These are phyloP conservation scores for Westerdykella ornata DNA, from an alignment of 2,329 filamentous ascomycete genomes.

Conservation along the genomic window DNA sequence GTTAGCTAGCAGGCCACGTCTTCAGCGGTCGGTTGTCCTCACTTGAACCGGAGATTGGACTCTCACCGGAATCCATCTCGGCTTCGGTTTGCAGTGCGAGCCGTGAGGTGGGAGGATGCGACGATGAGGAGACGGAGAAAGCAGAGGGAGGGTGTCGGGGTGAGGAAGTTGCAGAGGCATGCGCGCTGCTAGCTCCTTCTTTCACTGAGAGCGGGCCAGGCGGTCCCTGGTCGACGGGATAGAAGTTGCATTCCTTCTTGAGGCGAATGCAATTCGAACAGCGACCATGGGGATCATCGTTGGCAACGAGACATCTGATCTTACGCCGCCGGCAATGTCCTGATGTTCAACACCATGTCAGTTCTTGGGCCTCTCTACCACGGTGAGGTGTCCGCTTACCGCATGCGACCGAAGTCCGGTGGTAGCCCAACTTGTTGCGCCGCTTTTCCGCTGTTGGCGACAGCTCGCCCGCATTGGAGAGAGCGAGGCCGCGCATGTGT, in stretches of 20 bases:
- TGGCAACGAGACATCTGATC: slow-evolving; percentile 78
- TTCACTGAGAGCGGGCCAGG: slow-evolving; percentile 39
- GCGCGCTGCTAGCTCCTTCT: slow-evolving; percentile 38
- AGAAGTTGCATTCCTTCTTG: slow-evolving; percentile 92
- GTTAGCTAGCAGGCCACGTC: slow-evolving; percentile 10
- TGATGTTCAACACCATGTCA: slow-evolving; percentile 39
- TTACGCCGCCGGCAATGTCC: slow-evolving; percentile 89
- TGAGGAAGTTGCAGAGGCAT: slow-evolving; percentile 46
- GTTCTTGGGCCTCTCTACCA: slow-evolving; percentile 2
- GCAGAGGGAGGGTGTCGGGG: slow-evolving; percentile 32
- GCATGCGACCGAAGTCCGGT: slow-evolving; percentile 90
- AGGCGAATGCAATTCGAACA: slow-evolving; percentile 90
- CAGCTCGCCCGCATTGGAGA: slow-evolving; percentile 37
- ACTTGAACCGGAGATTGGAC: slow-evolving; percentile 22
- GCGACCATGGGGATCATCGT: slow-evolving; percentile 64
- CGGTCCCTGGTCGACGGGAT: slow-evolving; percentile 72
- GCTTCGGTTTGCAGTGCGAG: slow-evolving; percentile 14
- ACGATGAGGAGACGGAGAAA: slow-evolving; percentile 14
- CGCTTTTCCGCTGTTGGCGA: slow-evolving; percentile 56
- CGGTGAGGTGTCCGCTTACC: slow-evolving; percentile 56
- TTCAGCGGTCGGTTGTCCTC: slow-evolving; percentile 7
- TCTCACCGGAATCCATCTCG: slow-evolving; percentile 23
- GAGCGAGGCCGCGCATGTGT: slow-evolving; percentile 40
- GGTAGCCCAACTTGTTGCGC: slow-evolving; percentile 91
- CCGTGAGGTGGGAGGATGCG: neutral